Evolutionary conservation across 1,284 basidiomycete species (phyloP).

Genomic region (Cryptococcus sp.): DNA sequence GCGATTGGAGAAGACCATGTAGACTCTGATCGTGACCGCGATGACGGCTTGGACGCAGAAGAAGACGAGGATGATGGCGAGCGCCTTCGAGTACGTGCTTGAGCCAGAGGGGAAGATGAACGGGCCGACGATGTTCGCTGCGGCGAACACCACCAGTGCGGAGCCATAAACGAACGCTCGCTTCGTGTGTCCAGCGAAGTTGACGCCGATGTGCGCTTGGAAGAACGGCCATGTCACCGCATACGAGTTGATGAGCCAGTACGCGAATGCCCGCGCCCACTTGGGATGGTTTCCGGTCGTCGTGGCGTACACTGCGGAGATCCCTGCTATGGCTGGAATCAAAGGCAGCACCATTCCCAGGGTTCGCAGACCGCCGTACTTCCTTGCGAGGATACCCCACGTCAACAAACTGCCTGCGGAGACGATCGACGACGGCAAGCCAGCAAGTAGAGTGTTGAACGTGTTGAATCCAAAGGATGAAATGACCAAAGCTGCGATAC

Average conservation of each 20-base stretch:
- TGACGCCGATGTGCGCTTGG: constrained; percentile 17
- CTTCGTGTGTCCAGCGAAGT: constrained; percentile 24
- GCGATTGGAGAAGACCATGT: constrained; percentile 15
- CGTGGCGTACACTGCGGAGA: constrained; percentile 22
- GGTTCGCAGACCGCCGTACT: constrained; percentile 18
- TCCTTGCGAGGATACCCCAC: constrained; percentile 15
- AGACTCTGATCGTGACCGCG: constrained; percentile 12
- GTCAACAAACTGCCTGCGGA: constrained; percentile 17
- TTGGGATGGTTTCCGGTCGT: constrained; percentile 21
- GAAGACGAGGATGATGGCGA: constrained; percentile 21
- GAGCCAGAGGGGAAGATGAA: constrained; percentile 21
- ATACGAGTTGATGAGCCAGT: constrained; percentile 26
- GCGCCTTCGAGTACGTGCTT: constrained; percentile 16
- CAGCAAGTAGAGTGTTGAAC: constrained; percentile 17
- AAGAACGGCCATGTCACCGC: constrained; percentile 21
- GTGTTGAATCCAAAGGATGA: constrained; percentile 18
- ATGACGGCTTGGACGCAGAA: constrained; percentile 20
- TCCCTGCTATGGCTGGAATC: constrained; percentile 23
- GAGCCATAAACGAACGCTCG: constrained; percentile 20
- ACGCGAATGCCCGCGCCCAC: constrained; percentile 20
- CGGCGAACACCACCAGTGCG: constrained; percentile 8
- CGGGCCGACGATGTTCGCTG: constrained; percentile 22
- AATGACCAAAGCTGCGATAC: constrained; percentile 9
- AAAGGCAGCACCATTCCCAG: constrained; percentile 20
- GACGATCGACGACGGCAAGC: constrained; percentile 19